phyloP scores from a whole-genome alignment of 2,329 filamentous ascomycete species.

The Cordyceps cateniannulata region DNA sequence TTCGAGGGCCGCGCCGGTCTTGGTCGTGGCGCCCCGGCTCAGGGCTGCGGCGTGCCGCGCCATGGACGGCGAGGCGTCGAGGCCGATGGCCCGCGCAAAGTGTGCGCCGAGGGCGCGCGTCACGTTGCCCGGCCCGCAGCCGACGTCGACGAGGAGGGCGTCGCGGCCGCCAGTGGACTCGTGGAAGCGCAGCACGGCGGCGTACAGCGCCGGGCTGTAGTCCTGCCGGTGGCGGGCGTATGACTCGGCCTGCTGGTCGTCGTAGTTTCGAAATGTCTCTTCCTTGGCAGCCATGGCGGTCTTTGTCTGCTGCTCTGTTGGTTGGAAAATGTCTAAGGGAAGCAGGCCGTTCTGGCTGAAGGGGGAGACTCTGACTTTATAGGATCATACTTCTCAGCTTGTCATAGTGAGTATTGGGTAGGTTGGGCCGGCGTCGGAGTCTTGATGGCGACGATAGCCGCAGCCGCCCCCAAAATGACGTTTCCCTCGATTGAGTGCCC shows the following conservation, averaged over 20 bases:
- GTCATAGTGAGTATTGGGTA: background rate
- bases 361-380: background rate
- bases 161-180: conserved; percentile 36
- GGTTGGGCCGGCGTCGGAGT: no score
- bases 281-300: background rate
- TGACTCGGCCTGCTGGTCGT: conserved; percentile 30
- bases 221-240: conserved; percentile 37
- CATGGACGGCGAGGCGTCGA: conserved; percentile 49
- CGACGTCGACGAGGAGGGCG: conserved; percentile 43
- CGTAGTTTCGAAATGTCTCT: background rate
- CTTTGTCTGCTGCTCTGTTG: no score
- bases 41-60: conserved; percentile 31
- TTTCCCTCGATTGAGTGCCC: background rate
- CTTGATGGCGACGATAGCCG: background rate
- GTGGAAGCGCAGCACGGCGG: conserved; percentile 41
- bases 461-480: background rate
- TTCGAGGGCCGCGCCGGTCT: conserved; percentile 26
- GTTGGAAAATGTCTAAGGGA: background rate
- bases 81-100: conserved; percentile 41
- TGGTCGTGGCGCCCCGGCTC: conserved; percentile 25
- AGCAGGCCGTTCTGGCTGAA: background rate
- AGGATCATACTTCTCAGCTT: background rate
- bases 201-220: conserved; percentile 42
- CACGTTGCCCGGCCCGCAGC: conserved; percentile 49
- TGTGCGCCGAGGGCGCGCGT: conserved; percentile 36